Conservation (phyloP, 768 basidiomycete genomes). For the Podaxis sp. region DNA sequence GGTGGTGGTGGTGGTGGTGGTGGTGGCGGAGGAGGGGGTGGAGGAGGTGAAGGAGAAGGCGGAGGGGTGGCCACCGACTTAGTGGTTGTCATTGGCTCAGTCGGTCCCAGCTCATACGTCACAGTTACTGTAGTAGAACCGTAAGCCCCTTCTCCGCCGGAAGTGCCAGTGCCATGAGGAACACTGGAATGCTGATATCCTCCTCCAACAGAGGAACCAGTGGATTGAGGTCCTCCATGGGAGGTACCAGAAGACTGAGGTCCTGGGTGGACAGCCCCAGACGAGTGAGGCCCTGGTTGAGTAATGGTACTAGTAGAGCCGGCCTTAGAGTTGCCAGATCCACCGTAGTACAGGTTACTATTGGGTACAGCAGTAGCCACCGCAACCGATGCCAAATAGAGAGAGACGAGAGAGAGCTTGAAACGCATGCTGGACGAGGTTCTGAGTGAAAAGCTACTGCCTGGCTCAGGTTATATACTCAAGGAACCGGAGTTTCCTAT, state of each 20-base stretch:
- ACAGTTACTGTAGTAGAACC: neutral
- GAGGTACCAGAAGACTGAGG: neutral
- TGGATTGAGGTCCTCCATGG: neutral
- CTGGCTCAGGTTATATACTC: neutral
- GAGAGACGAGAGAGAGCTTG: neutral
- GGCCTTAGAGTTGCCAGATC: neutral
- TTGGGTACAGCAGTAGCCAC: neutral
- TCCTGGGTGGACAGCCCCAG: neutral
- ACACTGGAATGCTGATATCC: neutral
- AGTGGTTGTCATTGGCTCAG: too few relatives aligned
- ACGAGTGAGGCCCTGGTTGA: neutral
- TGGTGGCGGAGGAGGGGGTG: neutral
- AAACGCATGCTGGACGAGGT: too few relatives aligned
- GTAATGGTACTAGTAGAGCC: neutral
- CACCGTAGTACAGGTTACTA: neutral
- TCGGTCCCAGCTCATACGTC: too few relatives aligned
- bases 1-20: neutral
- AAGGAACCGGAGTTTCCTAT: neutral
- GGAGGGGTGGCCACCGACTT: neutral
- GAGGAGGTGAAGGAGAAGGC: neutral
- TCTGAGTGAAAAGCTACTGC: too few relatives aligned
- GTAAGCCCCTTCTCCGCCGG: too few relatives aligned
- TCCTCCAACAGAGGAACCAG: neutral
- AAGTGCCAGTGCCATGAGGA: neutral
- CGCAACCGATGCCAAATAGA: neutral